Percentiles rank a stretch among this genome's conserved stretches.
These are phyloP conservation scores for Chiua virens DNA, from an alignment of 768 basidiomycete species.

Conservation along the genomic window DNA sequence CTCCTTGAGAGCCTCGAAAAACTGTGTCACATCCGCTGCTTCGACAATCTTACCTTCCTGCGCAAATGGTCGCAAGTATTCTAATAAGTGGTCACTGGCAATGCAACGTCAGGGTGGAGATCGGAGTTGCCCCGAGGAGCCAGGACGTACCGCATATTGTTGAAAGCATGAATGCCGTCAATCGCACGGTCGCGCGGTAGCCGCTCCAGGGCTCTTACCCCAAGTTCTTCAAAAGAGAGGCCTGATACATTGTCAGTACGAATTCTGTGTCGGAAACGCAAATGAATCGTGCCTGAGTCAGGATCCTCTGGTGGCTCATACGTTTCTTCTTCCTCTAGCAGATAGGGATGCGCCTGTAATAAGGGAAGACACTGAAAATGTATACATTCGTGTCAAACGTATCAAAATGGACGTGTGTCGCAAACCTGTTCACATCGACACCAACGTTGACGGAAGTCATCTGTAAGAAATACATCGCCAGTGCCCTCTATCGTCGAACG, in stretches of 20 bases:
- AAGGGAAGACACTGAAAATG: constrained; percentile 54
- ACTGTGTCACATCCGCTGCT: constrained; percentile 66
- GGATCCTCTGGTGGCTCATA: constrained; percentile 88
- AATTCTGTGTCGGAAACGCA: background rate
- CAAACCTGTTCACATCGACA: constrained; percentile 66
- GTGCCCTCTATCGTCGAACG: constrained; percentile 41
- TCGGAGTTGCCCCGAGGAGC: background rate
- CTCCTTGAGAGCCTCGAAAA: constrained; percentile 58
- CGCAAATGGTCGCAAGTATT: constrained; percentile 77
- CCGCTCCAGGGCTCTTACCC: constrained; percentile 71
- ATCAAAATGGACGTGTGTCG: background rate
- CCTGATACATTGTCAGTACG: constrained; percentile 37
- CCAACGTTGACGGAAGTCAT: constrained; percentile 77
- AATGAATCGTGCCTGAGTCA: constrained; percentile 58
- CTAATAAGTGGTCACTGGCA: constrained; percentile 64
- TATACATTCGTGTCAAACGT: background rate
- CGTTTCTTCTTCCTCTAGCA: constrained; percentile 78
- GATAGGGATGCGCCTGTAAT: constrained; percentile 54
- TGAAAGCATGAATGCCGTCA: constrained; percentile 83
- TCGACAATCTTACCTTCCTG: constrained; percentile 72
- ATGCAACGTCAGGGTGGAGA: background rate
- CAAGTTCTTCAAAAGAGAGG: constrained; percentile 79
- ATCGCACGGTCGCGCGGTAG: constrained; percentile 80
- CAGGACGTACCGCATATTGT: constrained; percentile 67
- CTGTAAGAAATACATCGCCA: constrained; percentile 75